A percentile compares a stretch with the other conserved stretches of the same genome.
phyloP scores from a whole-genome alignment of 2,329 filamentous ascomycete species.

The Hypoxylon sp. region DNA sequence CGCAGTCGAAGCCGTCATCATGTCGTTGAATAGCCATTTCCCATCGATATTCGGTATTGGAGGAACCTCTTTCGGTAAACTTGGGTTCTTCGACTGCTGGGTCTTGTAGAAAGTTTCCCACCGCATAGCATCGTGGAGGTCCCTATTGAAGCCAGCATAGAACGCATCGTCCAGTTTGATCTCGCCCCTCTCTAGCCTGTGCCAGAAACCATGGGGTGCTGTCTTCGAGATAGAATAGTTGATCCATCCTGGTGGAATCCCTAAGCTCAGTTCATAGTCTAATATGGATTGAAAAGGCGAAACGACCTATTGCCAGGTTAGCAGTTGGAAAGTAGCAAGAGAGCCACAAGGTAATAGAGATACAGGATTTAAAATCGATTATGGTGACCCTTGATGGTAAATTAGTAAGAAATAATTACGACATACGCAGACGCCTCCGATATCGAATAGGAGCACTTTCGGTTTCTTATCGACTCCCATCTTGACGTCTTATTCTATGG shows the following conservation, averaged over 20 bases:
- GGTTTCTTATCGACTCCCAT: slow-evolving; percentile 66
- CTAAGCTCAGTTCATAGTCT: slow-evolving; percentile 83
- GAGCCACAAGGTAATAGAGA: not conserved
- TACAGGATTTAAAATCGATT: not conserved
- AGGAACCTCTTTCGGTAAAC: slow-evolving; percentile 62
- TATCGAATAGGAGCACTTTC: slow-evolving; percentile 89
- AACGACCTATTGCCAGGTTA: slow-evolving; percentile 72
- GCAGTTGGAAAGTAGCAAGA: slow-evolving; percentile 2
- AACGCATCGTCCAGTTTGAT: slow-evolving; percentile 80
- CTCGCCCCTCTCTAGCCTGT: slow-evolving; percentile 86
- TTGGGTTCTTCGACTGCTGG: slow-evolving; percentile 59
- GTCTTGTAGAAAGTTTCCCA: slow-evolving; percentile 76
- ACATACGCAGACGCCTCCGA: slow-evolving; percentile 96
- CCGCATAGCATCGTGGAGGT: slow-evolving; percentile 74
- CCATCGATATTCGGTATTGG: slow-evolving; percentile 80
- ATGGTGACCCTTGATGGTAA: not conserved
- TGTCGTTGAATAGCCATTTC: slow-evolving; percentile 86
- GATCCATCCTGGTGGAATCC: slow-evolving; percentile 89
- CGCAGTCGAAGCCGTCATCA: slow-evolving; percentile 80
- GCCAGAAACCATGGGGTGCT: slow-evolving; percentile 86
- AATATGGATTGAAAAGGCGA: slow-evolving; percentile 95
- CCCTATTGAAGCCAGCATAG: slow-evolving; percentile 80
- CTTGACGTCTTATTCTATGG: slow-evolving; percentile 28
- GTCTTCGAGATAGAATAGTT: slow-evolving; percentile 89
- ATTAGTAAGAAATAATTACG: not conserved